Conservation (phyloP, 75 land plant species). For the Ceratopteris richardii region DNA sequence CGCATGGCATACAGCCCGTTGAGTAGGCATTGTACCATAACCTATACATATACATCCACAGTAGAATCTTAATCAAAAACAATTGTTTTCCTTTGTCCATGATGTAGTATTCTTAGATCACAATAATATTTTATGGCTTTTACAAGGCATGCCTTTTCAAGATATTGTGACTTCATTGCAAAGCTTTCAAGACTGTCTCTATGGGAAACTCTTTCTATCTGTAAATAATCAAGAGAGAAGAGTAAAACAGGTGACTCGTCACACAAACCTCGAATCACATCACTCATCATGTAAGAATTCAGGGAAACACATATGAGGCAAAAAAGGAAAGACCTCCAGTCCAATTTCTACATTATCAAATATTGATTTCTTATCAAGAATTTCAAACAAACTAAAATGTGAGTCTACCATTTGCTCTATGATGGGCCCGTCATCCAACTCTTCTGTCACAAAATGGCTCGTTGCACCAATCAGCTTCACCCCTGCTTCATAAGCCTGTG, state of each 20-base stretch:
- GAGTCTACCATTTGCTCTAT: conserved; percentile 90
- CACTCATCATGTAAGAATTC: too few species aligned
- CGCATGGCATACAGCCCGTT: too few species aligned
- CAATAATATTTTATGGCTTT: conserved; percentile 33
- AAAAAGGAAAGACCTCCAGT: too few species aligned
- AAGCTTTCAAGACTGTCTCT: conserved; percentile 25
- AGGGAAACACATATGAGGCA: too few species aligned
- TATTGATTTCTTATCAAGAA: too few species aligned
- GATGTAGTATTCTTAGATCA: conserved; percentile 26
- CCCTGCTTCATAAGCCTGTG: conserved; percentile 92
- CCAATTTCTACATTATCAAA: too few species aligned
- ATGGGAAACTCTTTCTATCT: conserved; percentile 34
- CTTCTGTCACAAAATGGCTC: conserved; percentile 92
- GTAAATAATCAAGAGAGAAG: not conserved
- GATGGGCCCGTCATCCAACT: conserved; percentile 86
- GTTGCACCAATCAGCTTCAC: conserved; percentile 98
- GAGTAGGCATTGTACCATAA: too few species aligned
- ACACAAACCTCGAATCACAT: too few species aligned
- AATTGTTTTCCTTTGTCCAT: conserved; percentile 23
- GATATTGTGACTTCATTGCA: conserved; percentile 29
- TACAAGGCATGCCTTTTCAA: conserved; percentile 27
- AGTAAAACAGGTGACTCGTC: too few species aligned
- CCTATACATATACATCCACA: too few species aligned
- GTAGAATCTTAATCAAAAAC: conserved; percentile 28
- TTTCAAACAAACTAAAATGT: too few species aligned